These are phyloP conservation scores for Didymella pinodella DNA, from an alignment of 2,329 filamentous ascomycete genomes.

Conservation along the genomic window DNA sequence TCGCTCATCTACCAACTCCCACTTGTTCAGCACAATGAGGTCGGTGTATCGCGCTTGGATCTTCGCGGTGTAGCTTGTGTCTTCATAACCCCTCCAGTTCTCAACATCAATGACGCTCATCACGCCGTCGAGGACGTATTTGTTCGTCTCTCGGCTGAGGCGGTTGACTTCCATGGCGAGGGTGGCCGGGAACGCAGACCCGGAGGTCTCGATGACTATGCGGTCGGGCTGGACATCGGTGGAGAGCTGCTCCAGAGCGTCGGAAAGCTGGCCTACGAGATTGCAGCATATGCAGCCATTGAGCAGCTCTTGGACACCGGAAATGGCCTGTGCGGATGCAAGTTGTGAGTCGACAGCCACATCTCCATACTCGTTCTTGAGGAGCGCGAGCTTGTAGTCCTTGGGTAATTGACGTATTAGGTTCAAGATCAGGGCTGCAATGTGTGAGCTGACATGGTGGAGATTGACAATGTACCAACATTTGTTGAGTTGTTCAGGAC, in stretches of 20 bases:
- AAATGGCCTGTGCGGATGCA: slow-evolving; percentile 80
- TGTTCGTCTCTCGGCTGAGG: slow-evolving; percentile 71
- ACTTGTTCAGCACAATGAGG: slow-evolving; percentile 91
- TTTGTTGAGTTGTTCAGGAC: slow-evolving; percentile 8
- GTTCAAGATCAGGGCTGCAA: slow-evolving; percentile 79
- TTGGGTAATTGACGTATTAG: slow-evolving; percentile 88
- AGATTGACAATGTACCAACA: slow-evolving; percentile 10
- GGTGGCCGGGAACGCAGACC: slow-evolving; percentile 82
- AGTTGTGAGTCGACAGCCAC: slow-evolving; percentile 92
- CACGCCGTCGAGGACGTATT: slow-evolving; percentile 83
- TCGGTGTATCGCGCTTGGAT: slow-evolving; percentile 91
- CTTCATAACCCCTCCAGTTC: slow-evolving; percentile 93
- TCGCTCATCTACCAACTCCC: slow-evolving; percentile 78
- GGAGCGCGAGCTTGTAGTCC: slow-evolving; percentile 88
- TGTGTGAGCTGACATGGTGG: not conserved
- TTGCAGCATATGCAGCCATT: slow-evolving; percentile 99
- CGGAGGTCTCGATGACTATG: slow-evolving; percentile 93
- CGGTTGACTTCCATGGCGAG: slow-evolving; percentile 90
- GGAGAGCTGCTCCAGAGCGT: slow-evolving; percentile 79
- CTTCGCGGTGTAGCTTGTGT: slow-evolving; percentile 86
- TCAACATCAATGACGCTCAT: slow-evolving; percentile 91
- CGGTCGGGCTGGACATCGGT: slow-evolving; percentile 72
- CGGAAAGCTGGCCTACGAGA: slow-evolving; percentile 86
- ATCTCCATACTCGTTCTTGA: slow-evolving; percentile 99
- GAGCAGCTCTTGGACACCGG: slow-evolving; percentile 89